Evolutionary conservation across 2,329 filamentous ascomycete genomes (phyloP), one percentile per base, ranked within the genome.

Genomic region (Penicillium sp.): DNA sequence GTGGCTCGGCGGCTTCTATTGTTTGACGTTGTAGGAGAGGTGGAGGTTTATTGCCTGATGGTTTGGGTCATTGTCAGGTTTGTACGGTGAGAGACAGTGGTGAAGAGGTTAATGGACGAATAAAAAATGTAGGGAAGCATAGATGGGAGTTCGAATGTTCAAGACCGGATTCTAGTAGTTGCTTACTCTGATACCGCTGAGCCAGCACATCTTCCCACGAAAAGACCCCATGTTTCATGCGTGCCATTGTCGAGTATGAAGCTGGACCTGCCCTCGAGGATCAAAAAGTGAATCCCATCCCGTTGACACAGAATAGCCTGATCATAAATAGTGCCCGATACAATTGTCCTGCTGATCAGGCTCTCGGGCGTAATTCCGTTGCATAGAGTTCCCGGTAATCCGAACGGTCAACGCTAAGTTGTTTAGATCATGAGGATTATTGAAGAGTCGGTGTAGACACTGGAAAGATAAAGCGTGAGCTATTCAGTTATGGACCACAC

Each of bases 141-240:
- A 31, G 4, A 16, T 41, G 30, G 16, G 36, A 14, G 16, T 18
- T 22, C 13, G 2, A 8, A 14, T 9, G 31, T 16, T 3, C n/a
- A 12, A 27, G 13, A 11, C 4, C 9, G 22, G 33, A 12, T 14
- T 13, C 13, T 7, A 10, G 9, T 16, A 28, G 6, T 16, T 64
- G n/a, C 65, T 57, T 42, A 71, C 69, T 69, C 49, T 69, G 66
- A 53, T 70, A 71, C 49, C 68, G 66, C 42, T 71, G 68, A 25
- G 65, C 62, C 34, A 71, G 55, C 10, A 71, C 68, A 60, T 71
- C 69, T 53, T 71, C 68, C 68, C 69, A 71, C 6, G 67, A 71
- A 53, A 71, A 71, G 2, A 71, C 63, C 0, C 69, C 69, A 33
- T 62, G 61, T 46, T 66, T 71, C 33, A 62, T 62, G 42, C 63